A percentile compares a stretch with the other conserved stretches of the same genome.
Evolutionary conservation across 2,329 filamentous ascomycete genomes (phyloP).

Genomic region (Neophaeococcomyces mojaviensis): DNA sequence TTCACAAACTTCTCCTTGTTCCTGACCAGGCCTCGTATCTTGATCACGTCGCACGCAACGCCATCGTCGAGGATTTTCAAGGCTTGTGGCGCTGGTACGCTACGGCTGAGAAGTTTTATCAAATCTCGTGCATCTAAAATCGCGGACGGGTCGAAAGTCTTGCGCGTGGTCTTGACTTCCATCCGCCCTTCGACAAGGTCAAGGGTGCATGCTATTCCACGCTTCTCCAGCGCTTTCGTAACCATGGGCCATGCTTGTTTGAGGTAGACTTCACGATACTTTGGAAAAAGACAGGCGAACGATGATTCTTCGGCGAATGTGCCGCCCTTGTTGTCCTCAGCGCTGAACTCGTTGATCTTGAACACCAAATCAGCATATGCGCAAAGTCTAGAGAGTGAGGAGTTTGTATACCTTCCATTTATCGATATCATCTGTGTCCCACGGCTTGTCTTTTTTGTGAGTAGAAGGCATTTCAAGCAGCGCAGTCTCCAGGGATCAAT

Average conservation of each 20-base stretch:
- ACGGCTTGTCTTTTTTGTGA: constrained; percentile 82
- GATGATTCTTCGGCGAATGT: constrained; percentile 89
- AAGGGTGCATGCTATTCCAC: constrained; percentile 80
- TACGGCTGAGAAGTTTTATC: constrained; percentile 84
- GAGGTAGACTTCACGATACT: constrained; percentile 91
- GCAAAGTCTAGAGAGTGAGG: neutral
- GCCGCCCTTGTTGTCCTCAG: constrained; percentile 76
- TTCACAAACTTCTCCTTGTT: constrained; percentile 97
- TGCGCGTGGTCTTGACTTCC: constrained; percentile 90
- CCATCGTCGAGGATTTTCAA: constrained; percentile 91
- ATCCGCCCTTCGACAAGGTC: constrained; percentile 94
- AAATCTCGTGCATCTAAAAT: constrained; percentile 91
- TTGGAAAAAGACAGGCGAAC: constrained; percentile 77
- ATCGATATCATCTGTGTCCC: constrained; percentile 95
- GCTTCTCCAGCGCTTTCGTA: constrained; percentile 77
- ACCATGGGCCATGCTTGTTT: constrained; percentile 89
- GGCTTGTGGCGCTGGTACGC: constrained; percentile 85
- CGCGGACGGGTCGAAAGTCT: constrained; percentile 83
- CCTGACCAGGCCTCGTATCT: constrained; percentile 79
- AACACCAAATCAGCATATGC: constrained; percentile 7
- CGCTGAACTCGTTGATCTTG: constrained; percentile 72
- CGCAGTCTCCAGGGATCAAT: constrained; percentile 10
- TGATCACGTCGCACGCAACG: constrained; percentile 89
- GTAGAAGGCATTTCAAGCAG: constrained; percentile 69
- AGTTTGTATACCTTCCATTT: constrained; percentile 67